Conservation (phyloP, 225 moss, liverwort and hornwort genomes). For the Pseudoscleropodium purum region DNA sequence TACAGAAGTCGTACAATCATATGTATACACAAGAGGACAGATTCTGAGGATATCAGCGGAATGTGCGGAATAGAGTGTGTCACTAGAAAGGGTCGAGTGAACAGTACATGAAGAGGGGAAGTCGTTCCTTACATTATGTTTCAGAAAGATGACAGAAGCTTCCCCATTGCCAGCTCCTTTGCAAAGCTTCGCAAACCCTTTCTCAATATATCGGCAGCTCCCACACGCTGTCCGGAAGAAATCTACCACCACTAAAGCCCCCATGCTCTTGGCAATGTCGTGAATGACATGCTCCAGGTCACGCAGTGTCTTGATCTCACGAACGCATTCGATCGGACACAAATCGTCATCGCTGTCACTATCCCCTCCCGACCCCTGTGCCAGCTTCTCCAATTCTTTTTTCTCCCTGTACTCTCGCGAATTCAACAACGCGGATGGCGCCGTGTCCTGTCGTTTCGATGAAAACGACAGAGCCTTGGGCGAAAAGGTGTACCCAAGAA, state of each 20-base stretch:
- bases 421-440: slow-evolving; percentile 33
- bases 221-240: slow-evolving; percentile 89
- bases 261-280: slow-evolving; percentile 37
- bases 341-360: slow-evolving; percentile 55
- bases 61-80: not conserved
- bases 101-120: not conserved
- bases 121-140: slow-evolving; percentile 59
- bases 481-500: not conserved
- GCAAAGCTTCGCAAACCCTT: slow-evolving; percentile 72
- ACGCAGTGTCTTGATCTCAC: slow-evolving; percentile 46
- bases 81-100: not conserved
- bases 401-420: slow-evolving; percentile 27
- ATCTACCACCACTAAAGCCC: slow-evolving; percentile 73
- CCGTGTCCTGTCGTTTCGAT: not conserved
- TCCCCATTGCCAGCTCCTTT: slow-evolving; percentile 76
- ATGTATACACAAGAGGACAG: not conserved
- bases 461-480: not conserved
- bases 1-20: not conserved
- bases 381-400: slow-evolving; percentile 7
- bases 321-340: slow-evolving; percentile 87
- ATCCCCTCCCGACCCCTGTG: slow-evolving; percentile 1
- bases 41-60: not conserved
- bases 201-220: slow-evolving; percentile 88
- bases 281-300: slow-evolving; percentile 58
- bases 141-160: slow-evolving; percentile 66